phyloP scores from a whole-genome alignment of 73 alveolate genomes.

The Paramecium caudatum region DNA sequence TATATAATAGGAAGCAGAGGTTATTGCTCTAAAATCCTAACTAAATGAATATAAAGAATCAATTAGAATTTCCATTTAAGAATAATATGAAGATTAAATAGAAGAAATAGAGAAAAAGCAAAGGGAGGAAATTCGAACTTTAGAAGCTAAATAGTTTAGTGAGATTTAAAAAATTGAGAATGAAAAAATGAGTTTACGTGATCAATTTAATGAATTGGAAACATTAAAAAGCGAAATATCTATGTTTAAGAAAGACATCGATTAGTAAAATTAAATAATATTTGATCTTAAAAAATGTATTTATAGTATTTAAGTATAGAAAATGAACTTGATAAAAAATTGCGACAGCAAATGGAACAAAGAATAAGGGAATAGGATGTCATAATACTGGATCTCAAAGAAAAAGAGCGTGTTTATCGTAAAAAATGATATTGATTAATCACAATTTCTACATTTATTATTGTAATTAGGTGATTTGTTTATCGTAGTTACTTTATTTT shows the following conservation, averaged over 20 bases:
- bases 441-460: constrained; percentile 25
- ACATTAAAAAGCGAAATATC: constrained; percentile 25
- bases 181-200: constrained; percentile 45
- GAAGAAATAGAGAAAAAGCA: constrained; percentile 45
- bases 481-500: constrained; percentile 3
- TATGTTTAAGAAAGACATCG: constrained; percentile 39
- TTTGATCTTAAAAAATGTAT: constrained; percentile 67
- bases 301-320: background rate
- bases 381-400: constrained; percentile 49
- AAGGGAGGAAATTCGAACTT: constrained; percentile 19
- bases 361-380: constrained; percentile 70
- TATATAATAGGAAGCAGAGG: constrained; percentile 52
- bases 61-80: constrained; percentile 46
- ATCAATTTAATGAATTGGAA: constrained; percentile 28
- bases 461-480: background rate
- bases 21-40: constrained; percentile 24
- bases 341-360: constrained; percentile 48
- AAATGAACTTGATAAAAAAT: constrained; percentile 51
- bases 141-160: constrained; percentile 12
- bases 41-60: constrained; percentile 44
- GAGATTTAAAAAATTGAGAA: constrained; percentile 34
- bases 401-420: constrained; percentile 66
- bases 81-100: constrained; percentile 67
- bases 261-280: constrained; percentile 35
- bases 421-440: constrained; percentile 50